Evolutionary conservation across 1,139 yeast species (phyloP).

Genomic region (Lizanozyma gosingica): DNA sequence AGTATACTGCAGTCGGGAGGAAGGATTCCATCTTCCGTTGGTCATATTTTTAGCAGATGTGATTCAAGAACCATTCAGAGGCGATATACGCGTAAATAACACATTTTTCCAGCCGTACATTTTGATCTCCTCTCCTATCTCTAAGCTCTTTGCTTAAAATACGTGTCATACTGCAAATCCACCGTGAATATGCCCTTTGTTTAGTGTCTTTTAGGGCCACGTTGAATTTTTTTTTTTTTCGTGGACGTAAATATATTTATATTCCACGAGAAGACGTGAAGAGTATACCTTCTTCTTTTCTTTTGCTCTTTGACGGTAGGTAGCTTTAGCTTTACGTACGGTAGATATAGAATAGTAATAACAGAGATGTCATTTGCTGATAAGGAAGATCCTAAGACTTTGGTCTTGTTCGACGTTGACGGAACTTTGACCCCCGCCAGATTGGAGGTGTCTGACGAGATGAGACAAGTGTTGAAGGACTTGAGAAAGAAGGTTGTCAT

Average conservation of each 20-base stretch:
- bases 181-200: too few species aligned
- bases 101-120: too few species aligned
- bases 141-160: too few species aligned
- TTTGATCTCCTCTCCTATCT: too few species aligned
- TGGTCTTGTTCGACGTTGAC: conserved; percentile 93
- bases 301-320: not conserved
- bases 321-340: not conserved
- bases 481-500: conserved; percentile 86
- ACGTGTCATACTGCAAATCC: too few species aligned
- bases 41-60: too few species aligned
- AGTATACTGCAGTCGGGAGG: too few species aligned
- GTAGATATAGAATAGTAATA: conserved; percentile 2
- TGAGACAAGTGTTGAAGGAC: conserved; percentile 58
- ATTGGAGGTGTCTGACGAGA: conserved; percentile 70
- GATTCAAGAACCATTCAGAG: too few species aligned
- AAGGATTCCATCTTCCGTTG: too few species aligned
- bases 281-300: not conserved
- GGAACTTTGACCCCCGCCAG: conserved; percentile 99
- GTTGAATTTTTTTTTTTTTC: not conserved
- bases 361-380: conserved; percentile 40
- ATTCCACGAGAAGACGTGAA: not conserved
- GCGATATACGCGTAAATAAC: too few species aligned
- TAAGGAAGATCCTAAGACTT: conserved; percentile 47
- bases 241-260: conserved; percentile 1
- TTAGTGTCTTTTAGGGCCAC: too few species aligned